These are phyloP conservation scores for Pleurotus cornucopiae DNA, from an alignment of 768 basidiomycete genomes.

Conservation along the genomic window DNA sequence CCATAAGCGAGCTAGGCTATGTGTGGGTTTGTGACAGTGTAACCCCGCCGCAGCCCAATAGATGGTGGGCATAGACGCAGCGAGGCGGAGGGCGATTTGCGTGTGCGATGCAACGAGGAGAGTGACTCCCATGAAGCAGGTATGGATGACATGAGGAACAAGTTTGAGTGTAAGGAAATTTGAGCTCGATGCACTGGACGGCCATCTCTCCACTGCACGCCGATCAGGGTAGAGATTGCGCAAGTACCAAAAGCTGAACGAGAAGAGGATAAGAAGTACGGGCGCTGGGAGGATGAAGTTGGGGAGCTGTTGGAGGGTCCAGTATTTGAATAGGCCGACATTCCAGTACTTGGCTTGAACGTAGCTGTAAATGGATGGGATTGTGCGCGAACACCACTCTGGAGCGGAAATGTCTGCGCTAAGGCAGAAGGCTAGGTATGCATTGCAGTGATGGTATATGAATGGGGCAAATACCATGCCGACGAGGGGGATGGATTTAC, in stretches of 20 bases:
- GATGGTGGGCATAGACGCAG: slow-evolving; percentile 68
- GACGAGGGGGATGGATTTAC: slow-evolving; percentile 34
- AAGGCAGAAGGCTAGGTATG: slow-evolving; percentile 66
- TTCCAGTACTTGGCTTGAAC: slow-evolving; percentile 88
- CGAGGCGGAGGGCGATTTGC: slow-evolving; percentile 81
- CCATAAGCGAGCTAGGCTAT: slow-evolving; percentile 57
- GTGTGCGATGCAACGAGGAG: slow-evolving; percentile 80
- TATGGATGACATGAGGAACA: slow-evolving; percentile 74
- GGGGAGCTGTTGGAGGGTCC: slow-evolving; percentile 77
- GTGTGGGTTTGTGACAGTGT: slow-evolving; percentile 29
- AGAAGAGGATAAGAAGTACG: slow-evolving; percentile 48
- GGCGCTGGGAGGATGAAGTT: slow-evolving; percentile 84
- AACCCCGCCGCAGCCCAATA: slow-evolving; percentile 87
- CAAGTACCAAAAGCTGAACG: slow-evolving; percentile 35
- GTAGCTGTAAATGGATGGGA: slow-evolving; percentile 77
- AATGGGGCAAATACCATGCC: slow-evolving; percentile 61
- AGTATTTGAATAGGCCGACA: slow-evolving; percentile 81
- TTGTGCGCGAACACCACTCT: slow-evolving; percentile 59
- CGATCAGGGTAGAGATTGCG: slow-evolving; percentile 3
- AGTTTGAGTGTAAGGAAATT: slow-evolving; percentile 36
- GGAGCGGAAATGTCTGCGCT: slow-evolving; percentile 16
- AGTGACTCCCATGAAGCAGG: slow-evolving; percentile 53
- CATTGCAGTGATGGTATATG: slow-evolving; percentile 61
- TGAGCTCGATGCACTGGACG: neutral
- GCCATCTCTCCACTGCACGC: neutral